These are phyloP conservation scores for Epichloe aotearoae DNA, from an alignment of 2,329 filamentous ascomycete genomes.

Conservation along the genomic window DNA sequence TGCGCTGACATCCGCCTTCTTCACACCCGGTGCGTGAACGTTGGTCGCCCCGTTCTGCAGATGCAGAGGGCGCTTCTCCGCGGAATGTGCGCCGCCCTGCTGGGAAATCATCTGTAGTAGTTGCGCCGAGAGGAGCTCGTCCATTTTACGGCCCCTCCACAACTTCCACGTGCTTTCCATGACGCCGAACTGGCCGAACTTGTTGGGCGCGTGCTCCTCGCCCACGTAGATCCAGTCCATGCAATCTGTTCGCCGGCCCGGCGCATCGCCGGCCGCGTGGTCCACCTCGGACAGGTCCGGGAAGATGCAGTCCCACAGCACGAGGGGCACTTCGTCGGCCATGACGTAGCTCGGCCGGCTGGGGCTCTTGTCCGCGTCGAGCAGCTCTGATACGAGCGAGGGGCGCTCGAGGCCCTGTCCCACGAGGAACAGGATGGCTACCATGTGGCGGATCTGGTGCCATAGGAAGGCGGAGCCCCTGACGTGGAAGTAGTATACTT, in stretches of 20 bases:
- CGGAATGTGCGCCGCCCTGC: conserved; percentile 17
- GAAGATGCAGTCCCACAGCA: conserved; percentile 94
- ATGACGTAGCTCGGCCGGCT: conserved; percentile 79
- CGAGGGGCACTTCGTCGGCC: conserved; percentile 78
- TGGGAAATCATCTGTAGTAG: conserved; percentile 50
- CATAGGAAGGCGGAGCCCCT: conserved; percentile 89
- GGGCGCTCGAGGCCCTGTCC: conserved; percentile 77
- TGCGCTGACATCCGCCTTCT: conserved; percentile 15
- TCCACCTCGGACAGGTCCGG: conserved; percentile 27
- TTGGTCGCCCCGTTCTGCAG: not conserved
- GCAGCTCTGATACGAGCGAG: conserved; percentile 55
- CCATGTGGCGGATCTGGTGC: conserved; percentile 95
- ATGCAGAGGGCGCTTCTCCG: not conserved
- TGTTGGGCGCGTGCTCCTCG: conserved; percentile 44
- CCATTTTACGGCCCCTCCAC: conserved; percentile 78
- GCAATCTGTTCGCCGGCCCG: conserved; percentile 33
- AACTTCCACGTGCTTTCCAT: conserved; percentile 66
- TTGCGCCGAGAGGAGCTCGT: conserved; percentile 69
- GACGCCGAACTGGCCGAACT: conserved; percentile 52
- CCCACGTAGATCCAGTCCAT: conserved; percentile 71
- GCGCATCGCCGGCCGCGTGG: conserved; percentile 1
- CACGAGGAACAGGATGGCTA: conserved; percentile 82
- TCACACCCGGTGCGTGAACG: conserved; percentile 17
- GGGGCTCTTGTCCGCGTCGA: conserved; percentile 60
- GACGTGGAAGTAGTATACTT: conserved; percentile 79